phyloP scores from a whole-genome alignment of 768 basidiomycete genomes.

The Phylloporus sp. region DNA sequence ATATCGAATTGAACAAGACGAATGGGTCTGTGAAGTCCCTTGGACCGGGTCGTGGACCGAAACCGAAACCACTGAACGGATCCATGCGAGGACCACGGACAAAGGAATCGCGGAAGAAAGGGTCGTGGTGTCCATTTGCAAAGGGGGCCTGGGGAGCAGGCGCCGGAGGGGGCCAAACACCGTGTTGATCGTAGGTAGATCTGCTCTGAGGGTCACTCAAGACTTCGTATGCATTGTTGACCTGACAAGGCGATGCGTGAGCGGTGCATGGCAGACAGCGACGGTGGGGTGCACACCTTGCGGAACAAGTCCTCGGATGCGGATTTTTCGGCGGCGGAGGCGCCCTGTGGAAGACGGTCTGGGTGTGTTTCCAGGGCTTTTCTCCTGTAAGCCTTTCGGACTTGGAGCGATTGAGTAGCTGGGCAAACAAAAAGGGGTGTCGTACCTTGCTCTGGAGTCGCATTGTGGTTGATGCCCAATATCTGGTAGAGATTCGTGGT shows the following conservation, averaged over 20 bases:
- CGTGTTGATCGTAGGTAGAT: conserved; percentile 62
- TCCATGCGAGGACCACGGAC: conserved; percentile 24
- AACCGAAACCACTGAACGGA: conserved; percentile 25
- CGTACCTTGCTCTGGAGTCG: conserved; percentile 58
- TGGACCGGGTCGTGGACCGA: conserved; percentile 11
- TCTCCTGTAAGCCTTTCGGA: conserved; percentile 75
- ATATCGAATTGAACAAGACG: conserved; percentile 65
- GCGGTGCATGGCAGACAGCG: background rate
- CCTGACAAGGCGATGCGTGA: conserved; percentile 33
- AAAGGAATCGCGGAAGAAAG: conserved; percentile 19
- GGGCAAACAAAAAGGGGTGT: background rate
- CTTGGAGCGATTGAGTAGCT: conserved; percentile 34
- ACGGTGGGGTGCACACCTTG: conserved; percentile 25
- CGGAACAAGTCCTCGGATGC: conserved; percentile 56
- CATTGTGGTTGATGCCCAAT: conserved; percentile 49
- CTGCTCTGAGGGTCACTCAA: conserved; percentile 58
- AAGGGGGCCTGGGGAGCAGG: conserved; percentile 11
- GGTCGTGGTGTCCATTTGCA: conserved; percentile 12
- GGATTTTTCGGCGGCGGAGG: conserved; percentile 54
- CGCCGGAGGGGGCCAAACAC: conserved; percentile 69
- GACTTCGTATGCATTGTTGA: conserved; percentile 77
- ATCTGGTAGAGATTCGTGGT: conserved; percentile 59
- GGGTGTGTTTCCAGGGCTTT: conserved; percentile 72
- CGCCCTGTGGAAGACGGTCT: conserved; percentile 56
- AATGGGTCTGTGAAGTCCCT: conserved; percentile 68